These are phyloP conservation scores for Teratosphaeria nubilosa DNA, from an alignment of 2,329 filamentous ascomycete species.

Conservation along the genomic window DNA sequence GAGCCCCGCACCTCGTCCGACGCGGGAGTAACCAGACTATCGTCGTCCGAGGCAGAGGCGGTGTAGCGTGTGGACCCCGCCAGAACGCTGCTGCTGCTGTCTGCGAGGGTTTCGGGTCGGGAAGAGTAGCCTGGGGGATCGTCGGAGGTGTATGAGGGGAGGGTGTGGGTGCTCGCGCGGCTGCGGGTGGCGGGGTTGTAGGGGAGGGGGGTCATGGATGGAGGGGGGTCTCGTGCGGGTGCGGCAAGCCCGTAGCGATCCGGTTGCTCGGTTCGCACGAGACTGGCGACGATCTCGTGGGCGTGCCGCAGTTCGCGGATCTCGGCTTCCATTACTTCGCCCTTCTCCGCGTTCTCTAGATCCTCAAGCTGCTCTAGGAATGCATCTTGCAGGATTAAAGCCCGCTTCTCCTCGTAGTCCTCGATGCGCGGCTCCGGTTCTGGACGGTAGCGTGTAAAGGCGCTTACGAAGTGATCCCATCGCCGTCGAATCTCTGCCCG, in stretches of 20 bases:
- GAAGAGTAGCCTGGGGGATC: slow-evolving; percentile 38
- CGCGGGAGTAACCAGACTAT: background rate
- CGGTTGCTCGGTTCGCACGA: slow-evolving; percentile 16
- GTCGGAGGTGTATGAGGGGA: slow-evolving; percentile 27
- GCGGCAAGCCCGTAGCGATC: slow-evolving; percentile 23
- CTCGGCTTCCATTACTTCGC: slow-evolving; percentile 35
- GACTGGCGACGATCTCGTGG: slow-evolving; percentile 39
- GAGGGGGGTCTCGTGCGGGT: slow-evolving; percentile 14
- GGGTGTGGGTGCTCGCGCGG: slow-evolving; percentile 21
- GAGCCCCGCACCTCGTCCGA: background rate
- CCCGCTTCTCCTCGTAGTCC: slow-evolving; percentile 44
- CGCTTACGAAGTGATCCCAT: slow-evolving; percentile 31
- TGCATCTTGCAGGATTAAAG: slow-evolving; percentile 33
- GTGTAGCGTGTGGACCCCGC: slow-evolving; percentile 35
- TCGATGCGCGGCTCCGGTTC: slow-evolving; percentile 23
- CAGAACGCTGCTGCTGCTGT: slow-evolving; percentile 23
- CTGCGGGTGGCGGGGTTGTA: slow-evolving; percentile 20
- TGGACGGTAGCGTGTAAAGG: slow-evolving; percentile 22
- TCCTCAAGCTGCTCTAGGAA: slow-evolving; percentile 30
- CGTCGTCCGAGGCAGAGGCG: slow-evolving; percentile 12
- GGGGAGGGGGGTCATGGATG: slow-evolving; percentile 15
- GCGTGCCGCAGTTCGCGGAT: slow-evolving; percentile 43
- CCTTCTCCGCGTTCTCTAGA: slow-evolving; percentile 32
- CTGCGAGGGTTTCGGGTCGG: slow-evolving; percentile 17
- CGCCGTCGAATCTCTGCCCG: slow-evolving; percentile 41